A percentile compares a stretch with the other conserved stretches of the same genome.
Evolutionary conservation across 1,139 yeast genomes (phyloP).

Genomic region (Hansenula sp.): DNA sequence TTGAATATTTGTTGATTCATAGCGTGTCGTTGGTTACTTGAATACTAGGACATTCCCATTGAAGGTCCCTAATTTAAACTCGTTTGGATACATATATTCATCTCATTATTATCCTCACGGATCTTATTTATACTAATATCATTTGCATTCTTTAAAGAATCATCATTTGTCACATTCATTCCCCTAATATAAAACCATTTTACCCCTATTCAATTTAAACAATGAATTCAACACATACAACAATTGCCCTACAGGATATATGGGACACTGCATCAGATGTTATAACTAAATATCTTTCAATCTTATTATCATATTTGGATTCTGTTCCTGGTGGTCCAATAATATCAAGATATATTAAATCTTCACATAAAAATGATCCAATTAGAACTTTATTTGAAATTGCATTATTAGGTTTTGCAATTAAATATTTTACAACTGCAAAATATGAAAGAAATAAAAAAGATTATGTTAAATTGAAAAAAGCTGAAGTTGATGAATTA

Average conservation of each 20-base stretch:
- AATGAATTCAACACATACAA: conserved; percentile 1
- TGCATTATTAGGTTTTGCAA: conserved; percentile 74
- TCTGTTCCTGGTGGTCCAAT: conserved; percentile 78
- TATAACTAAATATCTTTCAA: not conserved
- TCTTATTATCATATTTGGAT: conserved; percentile 10
- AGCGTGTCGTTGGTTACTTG: no score
- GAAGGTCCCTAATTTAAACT: no score
- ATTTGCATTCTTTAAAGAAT: no score
- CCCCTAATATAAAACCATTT: not conserved
- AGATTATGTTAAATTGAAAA: conserved; percentile 60
- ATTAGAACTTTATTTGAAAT: conserved; percentile 81
- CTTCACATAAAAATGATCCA: conserved; percentile 95
- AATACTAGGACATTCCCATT: no score
- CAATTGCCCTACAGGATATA: conserved; percentile 4
- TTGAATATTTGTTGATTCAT: no score
- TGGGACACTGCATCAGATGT: not conserved
- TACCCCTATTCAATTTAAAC: not conserved
- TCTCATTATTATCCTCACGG: no score
- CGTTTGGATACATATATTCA: no score
- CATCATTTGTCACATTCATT: no score
- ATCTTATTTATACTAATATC: no score
- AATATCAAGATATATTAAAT: conserved; percentile 68
- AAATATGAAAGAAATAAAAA: conserved; percentile 77
- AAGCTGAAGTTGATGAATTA: conserved; percentile 74
- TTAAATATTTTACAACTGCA: conserved; percentile 77